Base-by-base conservation (phyloP, 2,329 filamentous ascomycete genomes). In the Coniella lustricola region DNA sequence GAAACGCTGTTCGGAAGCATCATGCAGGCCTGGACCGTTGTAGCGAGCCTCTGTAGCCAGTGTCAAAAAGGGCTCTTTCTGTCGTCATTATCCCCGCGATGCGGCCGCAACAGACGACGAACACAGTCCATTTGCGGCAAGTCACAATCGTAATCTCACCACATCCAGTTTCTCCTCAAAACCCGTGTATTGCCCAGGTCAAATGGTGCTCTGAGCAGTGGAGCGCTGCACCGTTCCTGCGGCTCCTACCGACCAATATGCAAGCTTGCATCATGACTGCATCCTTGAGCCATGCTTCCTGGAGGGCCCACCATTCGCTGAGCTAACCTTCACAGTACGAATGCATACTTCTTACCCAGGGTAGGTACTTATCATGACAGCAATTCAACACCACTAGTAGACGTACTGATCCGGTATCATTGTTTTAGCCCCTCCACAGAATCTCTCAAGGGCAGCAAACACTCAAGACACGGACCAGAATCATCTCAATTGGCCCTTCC, bases 211-310 rank as follows among this genome's bases (percentile, higher is more conserved):
- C 25, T 29, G 25, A 31, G 38, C 21, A 18, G 22, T 41, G 38
- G 38, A 25, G 22, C 17, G n/a, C 38, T 17, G 22, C 7, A 16
- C 22, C 22, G 22, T 41, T 41, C 21, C n/a, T 42, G 40, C 40
- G 40, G 40, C 40, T 42, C 22, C 40, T 42, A 16, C 40, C 40
- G 39, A 41, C 25, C 3, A 12, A 41, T 20, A 32, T 45, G 34
- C 22, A 45, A 25, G n/a, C 33, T 44, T 44, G 35, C 21, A 44
- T 38, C 43, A 43, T 43, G 14, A 25, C 22, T 43, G 40, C 40
- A 33, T 21, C 40, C n/a, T 21, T 18, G n/a, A 10, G 16, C 29
- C 29, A 20, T 43, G 18, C 12, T 43, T 16, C 29, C 40, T 17
- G 25, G 10, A 17, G 14, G 7, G 22, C 13, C 14, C 31, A 14